Percentiles rank a stretch among this genome's conserved stretches.
Conservation (phyloP, 2,329 filamentous ascomycete species). For the Teratosphaeria destructans region DNA sequence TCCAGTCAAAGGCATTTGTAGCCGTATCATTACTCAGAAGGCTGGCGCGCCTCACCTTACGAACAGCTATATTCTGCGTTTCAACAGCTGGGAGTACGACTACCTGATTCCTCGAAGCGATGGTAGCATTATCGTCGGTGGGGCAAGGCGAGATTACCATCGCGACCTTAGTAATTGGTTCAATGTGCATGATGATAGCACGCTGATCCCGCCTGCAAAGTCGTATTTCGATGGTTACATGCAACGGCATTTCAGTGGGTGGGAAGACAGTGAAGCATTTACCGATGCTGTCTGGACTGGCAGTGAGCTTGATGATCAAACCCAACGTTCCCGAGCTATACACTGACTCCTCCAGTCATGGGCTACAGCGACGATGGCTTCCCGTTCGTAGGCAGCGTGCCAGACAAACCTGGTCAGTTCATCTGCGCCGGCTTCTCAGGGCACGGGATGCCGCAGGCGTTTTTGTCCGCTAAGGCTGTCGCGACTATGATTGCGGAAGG, state of each 20-base stretch:
- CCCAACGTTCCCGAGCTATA: no score
- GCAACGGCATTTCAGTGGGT: conserved; percentile 37
- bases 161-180: conserved; percentile 32
- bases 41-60: conserved; percentile 7
- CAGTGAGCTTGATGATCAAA: conserved; percentile 4
- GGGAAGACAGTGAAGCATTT: conserved; percentile 33
- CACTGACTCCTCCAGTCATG: conserved; percentile 17
- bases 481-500: conserved; percentile 29
- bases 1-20: conserved; percentile 23
- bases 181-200: conserved; percentile 34
- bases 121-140: conserved; percentile 35
- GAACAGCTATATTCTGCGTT: conserved; percentile 13
- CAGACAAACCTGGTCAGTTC: conserved; percentile 30
- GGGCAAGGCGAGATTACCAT: conserved; percentile 28
- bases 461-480: conserved; percentile 31
- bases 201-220: conserved; percentile 30
- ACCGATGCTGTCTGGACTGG: conserved; percentile 33
- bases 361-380: conserved; percentile 12
- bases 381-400: conserved; percentile 38
- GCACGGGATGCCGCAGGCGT: conserved; percentile 42
- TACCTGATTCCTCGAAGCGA: conserved; percentile 36
- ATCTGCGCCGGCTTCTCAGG: conserved; percentile 43
- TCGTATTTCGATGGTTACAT: conserved; percentile 39
- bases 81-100: conserved; percentile 10
- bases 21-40: conserved; percentile 12